phyloP scores from a whole-genome alignment of 73 alveolate species.

The Tetrahymena elliotti region DNA sequence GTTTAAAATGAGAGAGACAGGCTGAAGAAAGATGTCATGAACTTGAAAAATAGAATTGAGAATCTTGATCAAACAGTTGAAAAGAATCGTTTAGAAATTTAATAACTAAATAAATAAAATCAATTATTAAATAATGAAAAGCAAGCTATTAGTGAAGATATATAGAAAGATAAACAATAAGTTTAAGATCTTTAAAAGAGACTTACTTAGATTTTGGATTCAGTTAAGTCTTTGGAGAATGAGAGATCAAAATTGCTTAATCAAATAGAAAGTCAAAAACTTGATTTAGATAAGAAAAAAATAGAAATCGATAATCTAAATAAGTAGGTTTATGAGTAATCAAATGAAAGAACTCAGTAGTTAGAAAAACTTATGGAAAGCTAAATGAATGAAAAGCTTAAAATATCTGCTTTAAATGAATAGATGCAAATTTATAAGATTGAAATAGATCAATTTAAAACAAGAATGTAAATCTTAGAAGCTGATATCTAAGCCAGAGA shows the following conservation, averaged over 20 bases:
- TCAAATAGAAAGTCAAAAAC: not conserved
- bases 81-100: not conserved
- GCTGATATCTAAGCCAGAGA: not conserved
- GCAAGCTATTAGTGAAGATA: not conserved
- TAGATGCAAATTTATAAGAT: not conserved
- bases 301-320: not conserved
- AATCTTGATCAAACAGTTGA: not conserved
- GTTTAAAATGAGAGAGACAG: not conserved
- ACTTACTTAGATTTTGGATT: not conserved
- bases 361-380: not conserved
- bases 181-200: not conserved
- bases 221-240: not conserved
- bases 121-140: not conserved
- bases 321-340: not conserved
- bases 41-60: not conserved
- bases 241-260: not conserved
- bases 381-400: not conserved
- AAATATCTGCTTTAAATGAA: not conserved
- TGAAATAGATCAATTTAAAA: not conserved
- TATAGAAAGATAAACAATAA: not conserved
- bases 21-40: not conserved
- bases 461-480: not conserved
- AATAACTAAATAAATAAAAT: not conserved
- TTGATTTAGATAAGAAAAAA: not conserved
- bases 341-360: not conserved